These are phyloP conservation scores for Mentha longifolia DNA, from an alignment of 257 asterid species.

Conservation along the genomic window DNA sequence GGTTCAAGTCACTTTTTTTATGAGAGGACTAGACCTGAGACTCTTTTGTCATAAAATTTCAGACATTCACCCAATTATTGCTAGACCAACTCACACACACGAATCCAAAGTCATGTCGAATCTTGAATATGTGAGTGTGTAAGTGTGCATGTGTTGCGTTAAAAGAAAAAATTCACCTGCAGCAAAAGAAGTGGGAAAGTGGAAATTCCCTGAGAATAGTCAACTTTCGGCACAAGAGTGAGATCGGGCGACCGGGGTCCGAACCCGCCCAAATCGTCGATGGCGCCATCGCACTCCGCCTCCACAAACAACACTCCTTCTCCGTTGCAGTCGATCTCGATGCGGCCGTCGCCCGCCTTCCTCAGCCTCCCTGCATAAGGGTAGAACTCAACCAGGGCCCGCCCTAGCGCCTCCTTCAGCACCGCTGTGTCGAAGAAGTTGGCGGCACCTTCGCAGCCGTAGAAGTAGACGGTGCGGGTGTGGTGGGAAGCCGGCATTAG, in stretches of 20 bases:
- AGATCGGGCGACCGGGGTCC: background rate
- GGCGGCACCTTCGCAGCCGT: background rate
- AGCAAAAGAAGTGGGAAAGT: background rate
- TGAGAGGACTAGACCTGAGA: too few relatives aligned
- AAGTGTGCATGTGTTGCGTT: too few relatives aligned
- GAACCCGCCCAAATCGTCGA: background rate
- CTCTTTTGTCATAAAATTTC: too few relatives aligned
- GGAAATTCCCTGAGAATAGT: background rate
- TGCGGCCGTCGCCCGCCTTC: background rate
- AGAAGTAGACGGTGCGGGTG: conserved; percentile 19
- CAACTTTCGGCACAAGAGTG: background rate
- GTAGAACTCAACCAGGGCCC: conserved; percentile 9
- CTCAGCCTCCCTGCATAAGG: conserved; percentile 7
- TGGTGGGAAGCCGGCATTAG: conserved; percentile 12
- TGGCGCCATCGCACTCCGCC: conserved; percentile 7
- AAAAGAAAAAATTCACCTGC: background rate
- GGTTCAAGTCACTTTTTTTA: too few relatives aligned
- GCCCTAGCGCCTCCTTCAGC: conserved; percentile 18
- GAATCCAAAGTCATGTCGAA: too few relatives aligned
- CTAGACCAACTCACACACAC: too few relatives aligned
- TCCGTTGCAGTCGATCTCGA: conserved; percentile 13
- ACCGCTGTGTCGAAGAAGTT: conserved; percentile 14
- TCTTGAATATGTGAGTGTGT: too few relatives aligned
- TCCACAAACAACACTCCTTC: conserved; percentile 7
- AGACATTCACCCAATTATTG: too few relatives aligned